Conservation (phyloP, 306 rosid species). For the Quillaja saponaria region DNA sequence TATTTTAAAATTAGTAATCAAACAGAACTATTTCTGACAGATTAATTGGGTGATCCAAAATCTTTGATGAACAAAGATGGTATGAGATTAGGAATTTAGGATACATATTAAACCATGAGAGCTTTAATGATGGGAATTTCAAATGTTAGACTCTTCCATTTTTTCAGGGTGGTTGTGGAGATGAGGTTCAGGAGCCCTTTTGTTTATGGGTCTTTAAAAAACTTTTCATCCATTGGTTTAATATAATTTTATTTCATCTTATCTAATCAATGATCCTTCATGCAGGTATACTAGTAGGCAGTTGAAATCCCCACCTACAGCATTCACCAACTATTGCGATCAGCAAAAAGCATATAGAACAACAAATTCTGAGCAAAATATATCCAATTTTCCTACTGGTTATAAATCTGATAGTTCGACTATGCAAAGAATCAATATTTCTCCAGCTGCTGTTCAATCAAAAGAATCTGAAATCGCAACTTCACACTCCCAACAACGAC, state of each 20-base stretch:
- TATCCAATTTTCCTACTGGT: slow-evolving; percentile 35
- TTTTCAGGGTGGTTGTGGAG: too few species aligned
- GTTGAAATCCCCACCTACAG: slow-evolving; percentile 44
- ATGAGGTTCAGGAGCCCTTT: background rate
- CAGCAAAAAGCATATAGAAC: slow-evolving; percentile 53
- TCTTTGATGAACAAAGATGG: slow-evolving; percentile 14
- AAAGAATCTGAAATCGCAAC: slow-evolving; percentile 61
- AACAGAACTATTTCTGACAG: slow-evolving; percentile 4
- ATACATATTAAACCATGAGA: background rate
- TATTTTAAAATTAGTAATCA: slow-evolving; percentile 1
- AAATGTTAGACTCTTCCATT: background rate
- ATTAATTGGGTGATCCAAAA: background rate
- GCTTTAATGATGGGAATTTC: background rate
- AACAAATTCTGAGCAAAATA: slow-evolving; percentile 43
- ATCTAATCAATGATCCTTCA: slow-evolving; percentile 25
- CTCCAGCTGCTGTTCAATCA: slow-evolving; percentile 59
- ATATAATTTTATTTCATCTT: slow-evolving; percentile 16
- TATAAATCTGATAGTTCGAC: slow-evolving; percentile 47
- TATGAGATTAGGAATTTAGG: background rate
- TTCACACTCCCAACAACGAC: slow-evolving; percentile 47
- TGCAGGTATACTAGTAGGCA: slow-evolving; percentile 78
- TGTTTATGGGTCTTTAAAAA: slow-evolving; percentile 14
- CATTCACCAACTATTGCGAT: slow-evolving; percentile 32
- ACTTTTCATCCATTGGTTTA: background rate
- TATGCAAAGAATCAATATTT: slow-evolving; percentile 41